Evolutionary conservation across 495 filamentous ascomycete genomes (phyloP).

Genomic region (Hypomontagnella submonticulosa): DNA sequence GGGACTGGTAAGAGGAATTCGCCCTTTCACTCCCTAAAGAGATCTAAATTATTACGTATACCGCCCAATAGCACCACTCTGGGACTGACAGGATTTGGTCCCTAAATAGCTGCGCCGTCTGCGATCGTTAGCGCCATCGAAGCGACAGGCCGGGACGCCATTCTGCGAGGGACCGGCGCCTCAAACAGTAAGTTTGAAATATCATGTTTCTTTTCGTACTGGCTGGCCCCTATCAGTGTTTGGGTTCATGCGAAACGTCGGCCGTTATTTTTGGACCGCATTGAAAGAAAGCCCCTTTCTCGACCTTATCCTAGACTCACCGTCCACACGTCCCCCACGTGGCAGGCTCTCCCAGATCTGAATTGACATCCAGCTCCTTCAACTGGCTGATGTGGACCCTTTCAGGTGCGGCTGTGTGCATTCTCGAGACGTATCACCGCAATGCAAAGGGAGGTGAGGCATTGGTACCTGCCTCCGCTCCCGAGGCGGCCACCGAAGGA

Average conservation of each 20-base stretch:
- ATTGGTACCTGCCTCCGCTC: constrained; percentile 44
- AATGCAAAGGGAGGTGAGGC: constrained; percentile 43
- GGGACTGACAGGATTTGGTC: constrained; percentile 20
- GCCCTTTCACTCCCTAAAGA: neutral
- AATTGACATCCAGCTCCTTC: neutral
- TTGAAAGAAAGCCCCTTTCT: constrained; percentile 14
- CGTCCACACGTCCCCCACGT: constrained; percentile 6
- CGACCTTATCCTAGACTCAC: constrained; percentile 11
- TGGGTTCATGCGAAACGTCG: constrained; percentile 24
- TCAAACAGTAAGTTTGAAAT: constrained; percentile 74
- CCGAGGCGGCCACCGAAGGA: constrained; percentile 57
- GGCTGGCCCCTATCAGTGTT: neutral
- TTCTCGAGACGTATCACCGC: constrained; percentile 86
- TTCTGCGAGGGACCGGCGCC: constrained; percentile 86
- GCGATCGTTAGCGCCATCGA: constrained; percentile 90
- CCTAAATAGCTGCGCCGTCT: constrained; percentile 76
- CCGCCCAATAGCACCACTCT: neutral
- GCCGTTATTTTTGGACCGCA: constrained; percentile 24
- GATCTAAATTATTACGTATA: neutral
- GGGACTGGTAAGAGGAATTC: constrained; percentile 66
- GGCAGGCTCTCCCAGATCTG: constrained; percentile 14
- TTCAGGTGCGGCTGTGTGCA: constrained; percentile 90
- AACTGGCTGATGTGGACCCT: constrained; percentile 35
- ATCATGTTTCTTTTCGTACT: constrained; percentile 18
- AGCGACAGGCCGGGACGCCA: constrained; percentile 89